phyloP scores from a whole-genome alignment of 164 flowering plant species.

The Vitis rupestris region DNA sequence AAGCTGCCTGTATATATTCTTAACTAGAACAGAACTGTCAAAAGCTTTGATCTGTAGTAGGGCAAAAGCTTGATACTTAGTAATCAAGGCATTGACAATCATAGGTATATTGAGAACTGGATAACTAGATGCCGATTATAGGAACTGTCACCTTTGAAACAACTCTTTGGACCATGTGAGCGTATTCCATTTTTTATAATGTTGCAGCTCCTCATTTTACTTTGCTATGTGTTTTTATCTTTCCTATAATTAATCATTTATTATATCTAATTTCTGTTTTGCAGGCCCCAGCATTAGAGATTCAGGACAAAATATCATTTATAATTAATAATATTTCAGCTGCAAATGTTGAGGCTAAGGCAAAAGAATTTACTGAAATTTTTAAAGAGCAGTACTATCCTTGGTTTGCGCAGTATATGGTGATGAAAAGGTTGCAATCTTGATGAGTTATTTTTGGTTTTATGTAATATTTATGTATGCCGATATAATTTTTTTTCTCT shows the following conservation, averaged over 20 bases:
- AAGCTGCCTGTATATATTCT: too few species aligned
- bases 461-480: conserved; percentile 1
- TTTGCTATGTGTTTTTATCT: neutral
- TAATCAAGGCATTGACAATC: too few species aligned
- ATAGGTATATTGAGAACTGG: too few species aligned
- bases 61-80: too few species aligned
- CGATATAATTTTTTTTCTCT: neutral
- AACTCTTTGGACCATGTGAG: too few species aligned
- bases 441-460: neutral
- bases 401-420: conserved; percentile 98
- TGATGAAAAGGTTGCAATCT: conserved; percentile 83
- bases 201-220: neutral
- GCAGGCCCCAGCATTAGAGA: conserved; percentile 84
- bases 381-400: conserved; percentile 77
- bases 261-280: conserved; percentile 11
- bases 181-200: neutral
- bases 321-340: conserved; percentile 80
- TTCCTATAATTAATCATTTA: neutral
- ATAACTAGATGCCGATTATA: too few species aligned
- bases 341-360: conserved; percentile 78
- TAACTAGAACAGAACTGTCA: too few species aligned
- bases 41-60: too few species aligned
- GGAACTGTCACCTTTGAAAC: too few species aligned
- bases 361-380: conserved; percentile 78
- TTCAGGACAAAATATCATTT: conserved; percentile 90